Percentiles rank a stretch among this genome's conserved stretches.
phyloP scores from a whole-genome alignment of 1,284 basidiomycete genomes.

The Albatrellus sp. region DNA sequence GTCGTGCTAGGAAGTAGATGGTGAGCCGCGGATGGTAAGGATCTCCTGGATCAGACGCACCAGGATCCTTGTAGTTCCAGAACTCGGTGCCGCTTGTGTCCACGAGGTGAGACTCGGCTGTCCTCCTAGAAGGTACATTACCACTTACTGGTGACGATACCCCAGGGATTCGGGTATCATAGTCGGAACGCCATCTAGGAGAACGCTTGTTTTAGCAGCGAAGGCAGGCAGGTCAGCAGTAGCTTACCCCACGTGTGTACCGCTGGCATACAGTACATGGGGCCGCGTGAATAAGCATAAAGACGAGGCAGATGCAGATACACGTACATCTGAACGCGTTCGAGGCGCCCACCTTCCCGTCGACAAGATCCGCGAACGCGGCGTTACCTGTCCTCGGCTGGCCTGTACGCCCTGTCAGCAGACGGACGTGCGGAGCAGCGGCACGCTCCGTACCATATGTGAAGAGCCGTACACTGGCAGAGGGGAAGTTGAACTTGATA shows the following conservation, averaged over 20 bases:
- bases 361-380: constrained; percentile 9
- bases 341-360: constrained; percentile 2
- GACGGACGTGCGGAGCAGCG: too few relatives aligned
- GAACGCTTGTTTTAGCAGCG: neutral
- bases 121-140: neutral
- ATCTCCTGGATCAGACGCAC: constrained; percentile 2
- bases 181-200: constrained; percentile 18
- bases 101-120: too few relatives aligned
- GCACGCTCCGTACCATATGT: constrained; percentile 9
- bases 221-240: too few relatives aligned
- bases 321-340: constrained; percentile 4
- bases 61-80: constrained; percentile 13
- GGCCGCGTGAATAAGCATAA: neutral
- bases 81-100: constrained; percentile 9
- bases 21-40: too few relatives aligned
- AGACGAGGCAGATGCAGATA: neutral
- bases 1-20: constrained; percentile 2
- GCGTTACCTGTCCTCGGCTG: constrained; percentile 12
- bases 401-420: constrained; percentile 2
- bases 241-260: constrained; percentile 12
- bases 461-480: constrained; percentile 7
- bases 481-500: constrained; percentile 11
- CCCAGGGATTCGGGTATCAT: constrained; percentile 18
- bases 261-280: constrained; percentile 2
- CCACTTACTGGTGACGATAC: constrained; percentile 28